Evolutionary conservation across 2,329 filamentous ascomycete genomes (phyloP).

Genomic region (Lachnellula occidentalis): DNA sequence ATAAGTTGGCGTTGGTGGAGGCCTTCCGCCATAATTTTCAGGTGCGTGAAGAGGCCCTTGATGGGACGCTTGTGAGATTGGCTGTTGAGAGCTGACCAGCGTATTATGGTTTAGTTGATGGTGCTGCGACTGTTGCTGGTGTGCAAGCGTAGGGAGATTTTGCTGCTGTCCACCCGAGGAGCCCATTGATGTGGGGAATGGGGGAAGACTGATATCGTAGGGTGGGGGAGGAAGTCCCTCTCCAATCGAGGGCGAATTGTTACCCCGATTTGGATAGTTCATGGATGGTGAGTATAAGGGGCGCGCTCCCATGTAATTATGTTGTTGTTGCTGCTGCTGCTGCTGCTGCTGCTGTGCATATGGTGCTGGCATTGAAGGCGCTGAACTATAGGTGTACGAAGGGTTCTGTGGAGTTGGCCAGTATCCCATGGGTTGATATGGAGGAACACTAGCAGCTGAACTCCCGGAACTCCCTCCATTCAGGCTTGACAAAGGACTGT

Average conservation of each 20-base stretch:
- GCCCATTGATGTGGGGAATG: conserved; percentile 56
- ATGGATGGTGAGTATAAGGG: conserved; percentile 54
- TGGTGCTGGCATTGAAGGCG: conserved; percentile 32
- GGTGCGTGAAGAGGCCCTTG: conserved; percentile 52
- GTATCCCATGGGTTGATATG: conserved; percentile 57
- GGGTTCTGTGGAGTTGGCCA: conserved; percentile 44
- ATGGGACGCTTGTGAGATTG: conserved; percentile 42
- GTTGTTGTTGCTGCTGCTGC: conserved; percentile 27
- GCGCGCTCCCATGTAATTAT: conserved; percentile 37
- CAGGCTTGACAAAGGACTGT: conserved; percentile 55
- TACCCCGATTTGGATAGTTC: conserved; percentile 46
- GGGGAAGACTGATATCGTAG: conserved; percentile 59
- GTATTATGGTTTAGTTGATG: conserved; percentile 36
- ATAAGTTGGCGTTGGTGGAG: conserved; percentile 51
- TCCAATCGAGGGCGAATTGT: conserved; percentile 53
- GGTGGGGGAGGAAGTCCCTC: conserved; percentile 62
- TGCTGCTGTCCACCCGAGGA: conserved; percentile 35
- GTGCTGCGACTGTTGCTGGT: conserved; percentile 27
- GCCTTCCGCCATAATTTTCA: conserved; percentile 49
- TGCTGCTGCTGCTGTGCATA: conserved; percentile 26
- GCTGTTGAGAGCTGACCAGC: conserved; percentile 44
- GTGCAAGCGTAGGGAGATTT: conserved; percentile 35
- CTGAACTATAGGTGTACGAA: conserved; percentile 51
- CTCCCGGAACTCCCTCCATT: conserved; percentile 54
- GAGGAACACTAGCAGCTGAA: conserved; percentile 50